Evolutionary conservation across 208 protist genomes (phyloP), one percentile per base, ranked within the genome.

Genomic region (Trypanosoma platydactyli): DNA sequence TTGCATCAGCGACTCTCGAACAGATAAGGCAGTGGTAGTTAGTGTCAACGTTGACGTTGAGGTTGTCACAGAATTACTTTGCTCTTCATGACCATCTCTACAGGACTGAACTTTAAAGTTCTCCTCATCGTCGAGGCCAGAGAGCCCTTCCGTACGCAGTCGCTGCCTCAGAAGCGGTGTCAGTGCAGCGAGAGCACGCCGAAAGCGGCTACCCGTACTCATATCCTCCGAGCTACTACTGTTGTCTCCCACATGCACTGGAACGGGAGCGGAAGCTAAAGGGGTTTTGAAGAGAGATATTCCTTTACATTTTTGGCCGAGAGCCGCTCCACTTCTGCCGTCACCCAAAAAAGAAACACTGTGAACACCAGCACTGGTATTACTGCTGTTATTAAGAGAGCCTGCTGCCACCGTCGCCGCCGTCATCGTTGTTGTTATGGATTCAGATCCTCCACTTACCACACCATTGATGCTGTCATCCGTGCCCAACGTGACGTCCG

Each of bases 1-100:
- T 5, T 55, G 58, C 40, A 73, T 71, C 2, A 94, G 80, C 27
- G 64, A 50, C 38, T 89, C 78, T 40, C 78, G 84, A 29, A 51
- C 30, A 11, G 25, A 30, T 12, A 50, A 72, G 4, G 25, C 56
- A 35, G 24, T 48, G 6, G 30, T 72, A 16, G 50, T 65, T 15
- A 22, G 25, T 24, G 67, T 51, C 0, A 16, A 16, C 20, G 29
- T 50, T 9, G 53, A 62, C 1, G 46, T 40, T 18, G 51, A 29
- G 4, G 60, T 61, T 22, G 46, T 27, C 1, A 41, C n/a, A 2
- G 58, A 61, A 35, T 51, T 63, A 16, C 30, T 27, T 1, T 42
- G 30, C 24, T 25, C 62, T 3, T 49, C 51, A 24, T 11, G 13
- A 27, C 38, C 50, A 27, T 54, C 38, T 22, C 13, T 53, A 25